Conservation (phyloP, 2,329 filamentous ascomycete species). For the Pseudogymnoascus sp. region DNA sequence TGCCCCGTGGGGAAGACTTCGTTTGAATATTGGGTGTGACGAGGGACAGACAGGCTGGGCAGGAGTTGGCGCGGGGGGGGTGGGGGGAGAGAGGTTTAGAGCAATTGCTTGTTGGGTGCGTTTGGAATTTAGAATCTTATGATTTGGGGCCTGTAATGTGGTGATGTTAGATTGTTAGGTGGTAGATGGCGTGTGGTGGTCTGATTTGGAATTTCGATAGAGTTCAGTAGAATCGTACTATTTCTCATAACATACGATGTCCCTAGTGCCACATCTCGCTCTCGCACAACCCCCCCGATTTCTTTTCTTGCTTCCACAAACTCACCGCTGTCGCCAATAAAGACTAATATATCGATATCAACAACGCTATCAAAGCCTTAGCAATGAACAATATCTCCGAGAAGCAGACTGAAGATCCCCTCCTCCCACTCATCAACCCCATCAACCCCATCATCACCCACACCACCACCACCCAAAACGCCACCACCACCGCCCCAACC, state of each 20-base stretch:
- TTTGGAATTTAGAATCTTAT: too few species aligned
- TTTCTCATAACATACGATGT: background rate
- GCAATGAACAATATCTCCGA: background rate
- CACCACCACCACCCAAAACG: background rate
- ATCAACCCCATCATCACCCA: background rate
- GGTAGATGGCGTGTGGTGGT: background rate
- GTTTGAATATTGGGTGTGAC: too few species aligned
- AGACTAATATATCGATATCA: background rate
- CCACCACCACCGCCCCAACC: background rate
- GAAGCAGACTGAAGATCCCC: background rate
- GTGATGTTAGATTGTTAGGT: too few species aligned
- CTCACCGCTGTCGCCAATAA: background rate
- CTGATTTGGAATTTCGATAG: background rate
- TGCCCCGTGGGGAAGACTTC: too few species aligned
- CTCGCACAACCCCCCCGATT: background rate
- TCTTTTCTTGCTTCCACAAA: background rate
- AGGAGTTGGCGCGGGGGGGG: too few species aligned
- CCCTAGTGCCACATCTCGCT: background rate
- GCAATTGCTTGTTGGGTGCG: too few species aligned
- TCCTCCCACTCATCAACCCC: background rate
- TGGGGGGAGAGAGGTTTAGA: too few species aligned
- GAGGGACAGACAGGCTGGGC: too few species aligned
- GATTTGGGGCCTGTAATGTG: too few species aligned
- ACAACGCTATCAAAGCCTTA: background rate
- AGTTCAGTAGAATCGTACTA: background rate